These are phyloP conservation scores for Pichia sp. DNA, from an alignment of 1,139 yeast species.

Conservation along the genomic window DNA sequence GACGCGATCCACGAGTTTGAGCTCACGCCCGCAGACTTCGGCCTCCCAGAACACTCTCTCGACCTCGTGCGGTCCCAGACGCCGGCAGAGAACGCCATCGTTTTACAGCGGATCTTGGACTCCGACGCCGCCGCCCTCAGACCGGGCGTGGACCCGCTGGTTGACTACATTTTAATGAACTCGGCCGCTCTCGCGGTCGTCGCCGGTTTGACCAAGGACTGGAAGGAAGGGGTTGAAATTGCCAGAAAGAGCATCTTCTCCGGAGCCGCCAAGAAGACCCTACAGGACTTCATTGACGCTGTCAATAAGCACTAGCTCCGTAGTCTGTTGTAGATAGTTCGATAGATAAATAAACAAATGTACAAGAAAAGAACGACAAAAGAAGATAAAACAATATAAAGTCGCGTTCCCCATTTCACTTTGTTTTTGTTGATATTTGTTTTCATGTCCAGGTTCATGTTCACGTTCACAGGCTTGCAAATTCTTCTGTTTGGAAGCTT, in stretches of 20 bases:
- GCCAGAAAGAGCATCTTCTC: slow-evolving; percentile 65
- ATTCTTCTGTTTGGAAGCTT: too few relatives aligned
- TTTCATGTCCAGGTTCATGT: neutral
- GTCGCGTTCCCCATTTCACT: slow-evolving; percentile 8
- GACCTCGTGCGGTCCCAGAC: slow-evolving; percentile 75
- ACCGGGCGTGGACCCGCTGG: slow-evolving; percentile 54
- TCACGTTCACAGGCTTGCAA: too few relatives aligned
- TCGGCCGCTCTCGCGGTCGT: slow-evolving; percentile 83
- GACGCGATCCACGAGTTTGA: slow-evolving; percentile 38
- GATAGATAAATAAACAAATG: neutral
- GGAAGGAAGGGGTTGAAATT: slow-evolving; percentile 71
- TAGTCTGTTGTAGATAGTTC: neutral
- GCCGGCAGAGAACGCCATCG: slow-evolving; percentile 74
- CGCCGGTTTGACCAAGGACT: slow-evolving; percentile 59
- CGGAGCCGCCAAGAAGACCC: slow-evolving; percentile 61
- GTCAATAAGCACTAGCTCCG: slow-evolving; percentile 26
- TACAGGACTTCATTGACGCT: slow-evolving; percentile 52
- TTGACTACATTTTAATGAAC: slow-evolving; percentile 84
- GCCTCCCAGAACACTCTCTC: slow-evolving; percentile 69
- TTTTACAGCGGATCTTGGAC: slow-evolving; percentile 47
- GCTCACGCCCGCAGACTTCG: slow-evolving; percentile 69
- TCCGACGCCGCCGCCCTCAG: slow-evolving; percentile 26
- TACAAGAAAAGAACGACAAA: neutral
- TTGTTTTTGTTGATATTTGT: neutral
- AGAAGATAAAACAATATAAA: neutral